A percentile compares a stretch with the other conserved stretches of the same genome.
These are phyloP conservation scores for Salvia sclarea DNA, from an alignment of 305 asterid species.

Conservation along the genomic window DNA sequence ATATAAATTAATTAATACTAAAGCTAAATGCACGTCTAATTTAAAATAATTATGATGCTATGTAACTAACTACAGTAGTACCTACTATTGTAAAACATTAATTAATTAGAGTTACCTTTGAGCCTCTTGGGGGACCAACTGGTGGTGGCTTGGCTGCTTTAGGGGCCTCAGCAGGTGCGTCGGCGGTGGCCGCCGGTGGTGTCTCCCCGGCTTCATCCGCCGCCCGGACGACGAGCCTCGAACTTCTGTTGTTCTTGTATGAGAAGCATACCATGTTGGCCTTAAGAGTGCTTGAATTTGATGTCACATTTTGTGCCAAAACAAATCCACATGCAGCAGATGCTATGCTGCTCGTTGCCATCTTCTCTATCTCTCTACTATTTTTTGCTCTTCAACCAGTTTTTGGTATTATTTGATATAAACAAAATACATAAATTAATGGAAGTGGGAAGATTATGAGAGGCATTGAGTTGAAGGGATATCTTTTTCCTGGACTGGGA, in stretches of 20 bases:
- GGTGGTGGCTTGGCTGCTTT: constrained; percentile 64
- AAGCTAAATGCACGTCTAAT: no score
- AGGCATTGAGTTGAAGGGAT: constrained; percentile 50
- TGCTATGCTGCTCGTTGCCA: constrained; percentile 75
- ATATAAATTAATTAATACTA: background rate
- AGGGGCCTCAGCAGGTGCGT: constrained; percentile 39
- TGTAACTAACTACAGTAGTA: no score
- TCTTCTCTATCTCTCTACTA: constrained; percentile 4
- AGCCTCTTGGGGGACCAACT: constrained; percentile 82
- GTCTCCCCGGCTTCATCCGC: constrained; percentile 45
- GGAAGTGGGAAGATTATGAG: constrained; percentile 34
- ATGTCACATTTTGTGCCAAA: constrained; percentile 54
- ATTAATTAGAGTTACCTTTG: constrained; percentile 46
- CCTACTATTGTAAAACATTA: background rate
- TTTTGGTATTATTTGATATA: constrained; percentile 16
- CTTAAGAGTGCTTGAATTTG: constrained; percentile 39
- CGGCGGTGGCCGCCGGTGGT: constrained; percentile 35
- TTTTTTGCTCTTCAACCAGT: constrained; percentile 3
- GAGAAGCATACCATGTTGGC: constrained; percentile 45
- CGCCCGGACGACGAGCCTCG: constrained; percentile 64
- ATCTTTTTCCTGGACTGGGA: constrained; percentile 65
- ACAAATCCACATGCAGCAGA: constrained; percentile 57
- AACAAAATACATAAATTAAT: constrained; percentile 19
- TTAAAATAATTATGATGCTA: no score
- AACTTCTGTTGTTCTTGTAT: constrained; percentile 36